Percentiles rank a stretch among this genome's conserved stretches.
Conservation (phyloP, 208 protist species). For the Strigomonas culicis region DNA sequence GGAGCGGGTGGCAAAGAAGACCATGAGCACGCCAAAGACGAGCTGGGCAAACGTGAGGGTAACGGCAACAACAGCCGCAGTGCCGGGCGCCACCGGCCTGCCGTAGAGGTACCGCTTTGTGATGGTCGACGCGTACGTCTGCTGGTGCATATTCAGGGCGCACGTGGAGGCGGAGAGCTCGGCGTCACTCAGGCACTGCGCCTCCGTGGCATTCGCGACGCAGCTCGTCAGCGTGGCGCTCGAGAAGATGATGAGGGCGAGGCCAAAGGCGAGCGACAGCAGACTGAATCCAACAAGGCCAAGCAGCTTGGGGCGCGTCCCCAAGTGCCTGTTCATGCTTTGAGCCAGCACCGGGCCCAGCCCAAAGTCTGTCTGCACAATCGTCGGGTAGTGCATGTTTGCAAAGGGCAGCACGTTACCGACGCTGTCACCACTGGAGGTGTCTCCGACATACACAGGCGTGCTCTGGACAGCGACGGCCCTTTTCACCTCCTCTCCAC, state of each 20-base stretch:
- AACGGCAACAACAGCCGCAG: constrained; percentile 36
- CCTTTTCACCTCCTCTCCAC: neutral
- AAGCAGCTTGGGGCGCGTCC: constrained; percentile 25
- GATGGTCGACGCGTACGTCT: constrained; percentile 3
- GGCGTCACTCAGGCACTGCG: neutral
- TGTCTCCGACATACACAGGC: neutral
- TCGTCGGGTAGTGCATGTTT: constrained; percentile 58
- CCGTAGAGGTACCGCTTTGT: constrained; percentile 32
- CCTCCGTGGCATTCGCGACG: neutral
- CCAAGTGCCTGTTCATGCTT: constrained; percentile 32
- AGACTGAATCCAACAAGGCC: constrained; percentile 20
- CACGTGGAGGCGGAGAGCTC: neutral
- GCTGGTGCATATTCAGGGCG: neutral
- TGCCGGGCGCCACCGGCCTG: constrained; percentile 21
- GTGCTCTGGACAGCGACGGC: constrained; percentile 7
- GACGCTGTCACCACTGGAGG: neutral
- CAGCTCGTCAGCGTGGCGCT: neutral
- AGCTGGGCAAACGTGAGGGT: constrained; percentile 38
- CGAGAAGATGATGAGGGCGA: constrained; percentile 29
- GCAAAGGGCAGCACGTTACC: constrained; percentile 35
- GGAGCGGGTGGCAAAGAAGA: constrained; percentile 57
- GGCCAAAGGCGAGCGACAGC: constrained; percentile 29
- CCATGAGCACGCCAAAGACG: constrained; percentile 25
- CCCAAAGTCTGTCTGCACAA: constrained; percentile 49
- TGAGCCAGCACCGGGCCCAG: constrained; percentile 36